Evolutionary conservation across 2,329 filamentous ascomycete species (phyloP).

Genomic region (Fusarium coicis): DNA sequence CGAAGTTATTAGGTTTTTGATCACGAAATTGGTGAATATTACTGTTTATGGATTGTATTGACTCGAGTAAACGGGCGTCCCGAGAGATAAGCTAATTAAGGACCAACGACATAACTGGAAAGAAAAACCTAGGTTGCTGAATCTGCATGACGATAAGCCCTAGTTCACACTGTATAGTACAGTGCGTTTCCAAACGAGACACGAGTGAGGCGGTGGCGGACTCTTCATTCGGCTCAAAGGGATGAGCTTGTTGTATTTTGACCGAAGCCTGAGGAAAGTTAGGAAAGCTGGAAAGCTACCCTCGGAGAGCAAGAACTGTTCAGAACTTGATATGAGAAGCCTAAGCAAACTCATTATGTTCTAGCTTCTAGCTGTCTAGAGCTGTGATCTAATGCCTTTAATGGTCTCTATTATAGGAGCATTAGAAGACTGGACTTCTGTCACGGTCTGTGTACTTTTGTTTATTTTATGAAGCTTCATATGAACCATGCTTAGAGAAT

Average conservation of each 20-base stretch:
- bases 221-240: slow-evolving; percentile 43
- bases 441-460: background rate
- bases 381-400: background rate
- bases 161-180: slow-evolving; percentile 36
- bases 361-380: background rate
- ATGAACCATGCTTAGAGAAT: background rate
- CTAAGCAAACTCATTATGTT: background rate
- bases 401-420: background rate
- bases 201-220: slow-evolving; percentile 43
- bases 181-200: slow-evolving; percentile 24
- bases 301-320: background rate
- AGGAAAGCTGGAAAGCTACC: background rate
- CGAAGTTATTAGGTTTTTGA: background rate
- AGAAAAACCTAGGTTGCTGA: slow-evolving; percentile 14
- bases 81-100: slow-evolving; percentile 38
- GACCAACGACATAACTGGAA: slow-evolving; percentile 13
- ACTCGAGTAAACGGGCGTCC: slow-evolving; percentile 32
- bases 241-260: slow-evolving; percentile 11
- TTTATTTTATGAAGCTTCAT: background rate
- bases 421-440: background rate
- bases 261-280: slow-evolving; percentile 11
- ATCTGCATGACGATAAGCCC: slow-evolving; percentile 30
- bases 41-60: slow-evolving; percentile 13
- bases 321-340: background rate
- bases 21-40: background rate